These are phyloP conservation scores for Apiosordaria backusii DNA, from an alignment of 495 filamentous ascomycete species.

Conservation along the genomic window DNA sequence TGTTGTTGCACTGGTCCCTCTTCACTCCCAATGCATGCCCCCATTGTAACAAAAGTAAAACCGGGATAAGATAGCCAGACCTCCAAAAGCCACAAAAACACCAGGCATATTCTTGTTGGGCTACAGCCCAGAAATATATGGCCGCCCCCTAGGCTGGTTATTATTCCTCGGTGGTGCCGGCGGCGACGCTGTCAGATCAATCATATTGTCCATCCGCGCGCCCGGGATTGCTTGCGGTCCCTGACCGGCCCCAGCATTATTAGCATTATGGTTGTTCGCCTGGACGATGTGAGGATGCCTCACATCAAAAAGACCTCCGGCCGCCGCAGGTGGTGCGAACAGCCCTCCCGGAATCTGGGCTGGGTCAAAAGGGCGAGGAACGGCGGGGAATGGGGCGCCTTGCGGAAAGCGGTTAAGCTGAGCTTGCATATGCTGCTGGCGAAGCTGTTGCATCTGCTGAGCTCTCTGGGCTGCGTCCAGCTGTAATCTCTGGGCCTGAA, in stretches of 20 bases:
- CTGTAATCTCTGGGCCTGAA: background rate
- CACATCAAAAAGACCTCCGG: background rate
- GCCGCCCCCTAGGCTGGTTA: too few relatives aligned
- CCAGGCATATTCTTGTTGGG: too few relatives aligned
- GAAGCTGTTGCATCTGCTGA: too few relatives aligned
- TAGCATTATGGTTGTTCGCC: background rate
- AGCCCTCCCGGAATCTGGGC: too few relatives aligned
- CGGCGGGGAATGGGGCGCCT: background rate
- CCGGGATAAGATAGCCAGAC: too few relatives aligned
- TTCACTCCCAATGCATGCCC: too few relatives aligned
- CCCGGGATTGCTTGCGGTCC: background rate
- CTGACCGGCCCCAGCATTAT: background rate
- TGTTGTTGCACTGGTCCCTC: too few relatives aligned
- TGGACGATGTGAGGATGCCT: background rate
- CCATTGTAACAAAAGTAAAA: too few relatives aligned
- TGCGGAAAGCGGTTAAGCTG: background rate
- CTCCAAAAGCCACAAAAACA: too few relatives aligned
- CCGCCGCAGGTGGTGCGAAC: background rate
- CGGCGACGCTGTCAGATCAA: background rate
- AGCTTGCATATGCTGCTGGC: background rate
- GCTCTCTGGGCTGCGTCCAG: background rate
- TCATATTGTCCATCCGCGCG: background rate
- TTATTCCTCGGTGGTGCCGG: background rate
- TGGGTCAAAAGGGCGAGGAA: too few relatives aligned
- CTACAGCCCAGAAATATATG: too few relatives aligned